Evolutionary conservation across 73 alveolate species (phyloP), one percentile per base, ranked within the genome.

Genomic region (Paramecium tetraurelia): DNA sequence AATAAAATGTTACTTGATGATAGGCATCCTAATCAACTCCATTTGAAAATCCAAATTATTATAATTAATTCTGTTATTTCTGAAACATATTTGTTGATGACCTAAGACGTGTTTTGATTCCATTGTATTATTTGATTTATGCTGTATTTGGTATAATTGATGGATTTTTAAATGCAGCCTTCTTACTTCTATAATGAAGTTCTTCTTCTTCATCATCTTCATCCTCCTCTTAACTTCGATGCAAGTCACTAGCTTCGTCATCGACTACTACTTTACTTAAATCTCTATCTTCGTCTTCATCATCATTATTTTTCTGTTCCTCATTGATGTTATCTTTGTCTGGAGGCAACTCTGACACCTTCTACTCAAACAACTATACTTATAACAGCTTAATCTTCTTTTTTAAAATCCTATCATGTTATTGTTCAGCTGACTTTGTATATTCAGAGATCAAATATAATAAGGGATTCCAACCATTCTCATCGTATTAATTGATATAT

Each of bases 261-360:
- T 59, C 18, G 1, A 85, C 96, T 29, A 76, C 21, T 46, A 46
- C 50, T 20, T 84, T 21, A 83, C 76, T 83, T 2, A 18, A 22
- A 92, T 95, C 75, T 89, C 40, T 70, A 72, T 85, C 84, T 59
- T 95, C 83, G 86, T 93, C 96, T n/a, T 68, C 95, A 10, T 93
- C 93, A 57, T 44, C 83, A 14, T 85, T 63, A n/a, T 70, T 5
- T 33, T 80, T 20, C 48, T 43, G 7, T 18, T 80, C 75, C 21
- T 80, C 90, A 11, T 31, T 16, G 20, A 18, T 18, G 7, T 20
- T 10, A 40, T 18, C 50, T 44, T n/a, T 22, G 1, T 31, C 75
- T 44, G 35, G 48, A n/a, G 90, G 57, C 18, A 80, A 80, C 5
- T 27, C 84, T 31, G 50, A 27, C 7, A 63, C 27, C 46, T 44